Base-by-base conservation (phyloP, 2,329 filamentous ascomycete genomes). In the Colletotrichum lindemuthianum region DNA sequence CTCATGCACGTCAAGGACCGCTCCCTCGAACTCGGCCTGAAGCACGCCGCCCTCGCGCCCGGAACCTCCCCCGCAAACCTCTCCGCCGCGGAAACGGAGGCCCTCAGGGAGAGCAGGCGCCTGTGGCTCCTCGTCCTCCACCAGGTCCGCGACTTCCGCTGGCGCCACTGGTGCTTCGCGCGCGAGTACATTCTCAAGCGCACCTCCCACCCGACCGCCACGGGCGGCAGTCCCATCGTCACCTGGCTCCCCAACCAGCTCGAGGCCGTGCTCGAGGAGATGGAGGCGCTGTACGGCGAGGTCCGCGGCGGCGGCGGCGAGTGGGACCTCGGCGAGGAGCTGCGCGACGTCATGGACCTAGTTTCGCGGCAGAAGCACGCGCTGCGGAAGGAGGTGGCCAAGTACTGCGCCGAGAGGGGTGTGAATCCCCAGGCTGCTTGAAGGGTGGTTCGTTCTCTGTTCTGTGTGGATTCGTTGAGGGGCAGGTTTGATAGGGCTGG, bases 221-320 rank as follows among this genome's bases (percentile, higher is more conserved):
- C 92, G 0, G 92, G 92, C 2, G 92, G 92, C 15, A 92, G 89
- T 69, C 92, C 92, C 4, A 94, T 95, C 66, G 90, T 94, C 13
- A 94, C 91, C 2, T 95, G 92, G 92, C 78, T 95, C 66, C 92
- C 92, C 3, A 95, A 94, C 76, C 92, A 95, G 80, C 82, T 95
- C 51, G 84, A 87, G 68, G 91, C 92, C 1, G 90, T 94, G 11
- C 82, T 95, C 76, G 81, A 84, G 11, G 84, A 92, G 72, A 94
- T 94, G 90, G 78, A 81, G 24, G 78, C 83, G 40, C 81, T 91
- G 2, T 85, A 85, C 69, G 78, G 79, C 36, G 77, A 75, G 60
- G 78, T 84, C 51, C 79, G 75, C 51, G 81, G 77, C 45, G 74
- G 77, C 44, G 75, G 75, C 54, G 77, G 79, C 34, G 70, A 70